Evolutionary conservation across 2,329 filamentous ascomycete species (phyloP).

Genomic region (Daldinia sp.): DNA sequence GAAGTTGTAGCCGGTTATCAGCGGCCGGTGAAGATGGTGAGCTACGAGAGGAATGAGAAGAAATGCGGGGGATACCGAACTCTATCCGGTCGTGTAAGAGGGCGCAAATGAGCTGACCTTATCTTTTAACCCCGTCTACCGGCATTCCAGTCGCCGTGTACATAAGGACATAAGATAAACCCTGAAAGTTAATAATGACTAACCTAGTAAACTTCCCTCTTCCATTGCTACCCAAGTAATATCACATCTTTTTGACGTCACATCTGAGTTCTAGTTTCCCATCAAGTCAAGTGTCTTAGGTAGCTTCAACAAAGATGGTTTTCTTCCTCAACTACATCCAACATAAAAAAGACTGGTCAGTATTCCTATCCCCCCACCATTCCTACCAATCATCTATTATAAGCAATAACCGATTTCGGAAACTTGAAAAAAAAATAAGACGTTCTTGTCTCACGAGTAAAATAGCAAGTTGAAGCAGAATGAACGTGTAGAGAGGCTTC

Average conservation of each 20-base stretch:
- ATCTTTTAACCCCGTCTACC: slow-evolving; percentile 14
- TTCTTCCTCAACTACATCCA: slow-evolving; percentile 68
- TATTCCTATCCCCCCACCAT: slow-evolving; percentile 8
- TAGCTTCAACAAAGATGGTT: slow-evolving; percentile 47
- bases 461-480: slow-evolving; percentile 79
- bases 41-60: background rate
- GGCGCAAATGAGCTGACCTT: slow-evolving; percentile 11
- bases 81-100: slow-evolving; percentile 15
- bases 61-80: slow-evolving; percentile 28
- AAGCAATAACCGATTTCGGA: slow-evolving; percentile 6
- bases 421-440: background rate
- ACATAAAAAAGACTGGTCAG: slow-evolving; percentile 76
- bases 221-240: background rate
- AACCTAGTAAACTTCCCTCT: slow-evolving; percentile 3
- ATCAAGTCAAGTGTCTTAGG: background rate
- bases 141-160: slow-evolving; percentile 18
- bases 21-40: slow-evolving; percentile 33
- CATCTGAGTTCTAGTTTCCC: background rate
- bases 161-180: background rate
- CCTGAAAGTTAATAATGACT: slow-evolving; percentile 14
- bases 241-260: slow-evolving; percentile 2
- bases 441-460: slow-evolving; percentile 40
- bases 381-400: background rate
- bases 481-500: slow-evolving; percentile 75
- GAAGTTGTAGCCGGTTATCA: slow-evolving; percentile 42